A percentile compares a stretch with the other conserved stretches of the same genome.
phyloP scores from a whole-genome alignment of 2,329 filamentous ascomycete genomes.

The Huntiella moniliformis region DNA sequence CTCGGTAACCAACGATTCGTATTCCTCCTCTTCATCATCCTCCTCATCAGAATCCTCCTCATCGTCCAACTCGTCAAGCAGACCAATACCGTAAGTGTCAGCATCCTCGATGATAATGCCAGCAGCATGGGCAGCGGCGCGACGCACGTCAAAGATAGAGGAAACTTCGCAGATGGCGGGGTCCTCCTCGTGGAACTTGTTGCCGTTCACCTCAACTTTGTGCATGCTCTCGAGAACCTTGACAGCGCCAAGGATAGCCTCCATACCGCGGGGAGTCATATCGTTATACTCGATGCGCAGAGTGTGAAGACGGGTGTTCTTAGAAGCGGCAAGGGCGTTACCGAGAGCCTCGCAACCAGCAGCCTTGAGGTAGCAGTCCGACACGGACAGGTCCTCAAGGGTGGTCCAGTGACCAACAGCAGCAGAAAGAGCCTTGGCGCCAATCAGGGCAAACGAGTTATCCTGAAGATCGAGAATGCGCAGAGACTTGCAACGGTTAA shows the following conservation, averaged over 20 bases:
- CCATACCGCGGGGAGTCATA: slow-evolving; percentile 59
- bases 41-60: slow-evolving; percentile 45
- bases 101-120: slow-evolving; percentile 37
- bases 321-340: slow-evolving; percentile 51
- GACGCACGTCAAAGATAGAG: slow-evolving; percentile 55
- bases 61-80: slow-evolving; percentile 70
- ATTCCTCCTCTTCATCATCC: slow-evolving; percentile 48
- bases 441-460: slow-evolving; percentile 80
- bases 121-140: slow-evolving; percentile 51
- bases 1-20: slow-evolving; percentile 34
- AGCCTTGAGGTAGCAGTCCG: slow-evolving; percentile 67
- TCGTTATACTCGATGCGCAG: slow-evolving; percentile 88
- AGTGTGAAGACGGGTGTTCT: slow-evolving; percentile 62
- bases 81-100: slow-evolving; percentile 70
- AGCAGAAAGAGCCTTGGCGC: slow-evolving; percentile 58
- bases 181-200: slow-evolving; percentile 83
- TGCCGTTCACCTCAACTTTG: slow-evolving; percentile 86
- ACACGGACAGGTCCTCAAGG: slow-evolving; percentile 68
- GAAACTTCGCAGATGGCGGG: slow-evolving; percentile 48
- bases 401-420: slow-evolving; percentile 57
- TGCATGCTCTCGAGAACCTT: slow-evolving; percentile 56
- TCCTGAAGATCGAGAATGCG: slow-evolving; percentile 81
- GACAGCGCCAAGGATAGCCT: slow-evolving; percentile 49
- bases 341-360: slow-evolving; percentile 61
- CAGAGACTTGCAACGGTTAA: slow-evolving; percentile 50